Percentiles rank a stretch among this genome's conserved stretches.
These are phyloP conservation scores for Phlebiopsis flavidoalba DNA, from an alignment of 768 basidiomycete genomes.

Conservation along the genomic window DNA sequence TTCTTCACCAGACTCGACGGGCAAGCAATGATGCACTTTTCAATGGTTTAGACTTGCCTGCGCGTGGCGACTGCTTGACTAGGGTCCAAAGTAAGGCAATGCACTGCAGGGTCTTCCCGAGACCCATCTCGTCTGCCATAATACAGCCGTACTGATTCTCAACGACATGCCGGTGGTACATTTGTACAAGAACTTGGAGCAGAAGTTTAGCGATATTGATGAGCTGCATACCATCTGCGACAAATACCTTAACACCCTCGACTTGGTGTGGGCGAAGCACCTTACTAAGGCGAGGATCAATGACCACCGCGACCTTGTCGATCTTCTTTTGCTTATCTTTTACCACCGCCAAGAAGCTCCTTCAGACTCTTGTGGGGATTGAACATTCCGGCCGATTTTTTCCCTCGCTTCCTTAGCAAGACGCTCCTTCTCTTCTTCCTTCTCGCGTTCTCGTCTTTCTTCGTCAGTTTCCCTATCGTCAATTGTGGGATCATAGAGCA, in stretches of 20 bases:
- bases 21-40: conserved; percentile 97
- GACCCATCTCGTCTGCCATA: conserved; percentile 99
- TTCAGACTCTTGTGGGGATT: conserved; percentile 93
- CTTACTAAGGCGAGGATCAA: conserved; percentile 83
- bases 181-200: conserved; percentile 81
- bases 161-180: conserved; percentile 91
- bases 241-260: conserved; percentile 88
- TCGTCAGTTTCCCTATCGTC: conserved; percentile 90
- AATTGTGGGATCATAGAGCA: conserved; percentile 93
- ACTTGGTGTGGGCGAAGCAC: conserved; percentile 96
- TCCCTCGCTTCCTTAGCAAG: conserved; percentile 60
- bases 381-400: conserved; percentile 67
- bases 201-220: conserved; percentile 4
- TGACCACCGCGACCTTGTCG: conserved; percentile 92
- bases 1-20: conserved; percentile 96
- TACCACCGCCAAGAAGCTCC: conserved; percentile 66
- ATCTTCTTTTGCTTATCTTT: conserved; percentile 58
- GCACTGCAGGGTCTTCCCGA: conserved; percentile 95
- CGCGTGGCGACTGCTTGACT: conserved; percentile 88
- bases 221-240: not conserved
- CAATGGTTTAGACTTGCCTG: conserved; percentile 84
- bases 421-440: conserved; percentile 63
- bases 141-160: conserved; percentile 93
- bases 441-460: conserved; percentile 68
- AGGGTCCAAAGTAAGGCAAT: conserved; percentile 95